Percentiles rank a stretch among this genome's conserved stretches.
phyloP scores from a whole-genome alignment of 163 green algal species.

The Chlamydomonas reinhardtii region DNA sequence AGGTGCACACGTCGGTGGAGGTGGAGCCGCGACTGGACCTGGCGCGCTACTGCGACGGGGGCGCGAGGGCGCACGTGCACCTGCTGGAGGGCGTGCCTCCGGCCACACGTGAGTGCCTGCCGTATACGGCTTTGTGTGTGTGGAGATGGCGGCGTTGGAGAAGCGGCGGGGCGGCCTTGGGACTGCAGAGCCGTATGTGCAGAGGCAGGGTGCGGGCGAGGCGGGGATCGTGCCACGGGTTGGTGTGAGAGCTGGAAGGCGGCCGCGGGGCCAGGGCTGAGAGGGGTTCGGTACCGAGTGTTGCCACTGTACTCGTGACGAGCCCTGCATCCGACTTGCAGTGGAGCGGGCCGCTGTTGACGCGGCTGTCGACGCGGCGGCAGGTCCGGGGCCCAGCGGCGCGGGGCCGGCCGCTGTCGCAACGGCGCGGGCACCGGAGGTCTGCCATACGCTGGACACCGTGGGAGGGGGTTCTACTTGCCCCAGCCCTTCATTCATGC shows the following conservation, averaged over 20 bases:
- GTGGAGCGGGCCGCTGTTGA: background rate
- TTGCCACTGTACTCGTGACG: too few species aligned
- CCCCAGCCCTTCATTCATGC: slow-evolving; percentile 39
- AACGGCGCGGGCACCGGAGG: background rate
- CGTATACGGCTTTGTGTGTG: too few species aligned
- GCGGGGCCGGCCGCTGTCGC: background rate
- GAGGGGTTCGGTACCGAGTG: too few species aligned
- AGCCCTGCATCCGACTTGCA: too few species aligned
- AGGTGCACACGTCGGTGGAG: slow-evolving; percentile 40
- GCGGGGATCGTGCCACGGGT: too few species aligned
- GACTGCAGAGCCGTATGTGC: background rate
- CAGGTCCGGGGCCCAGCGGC: too few species aligned
- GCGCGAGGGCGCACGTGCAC: background rate
- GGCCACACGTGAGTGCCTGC: background rate
- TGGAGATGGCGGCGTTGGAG: too few species aligned
- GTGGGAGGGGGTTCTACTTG: slow-evolving; percentile 18
- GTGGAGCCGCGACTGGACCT: slow-evolving; percentile 15
- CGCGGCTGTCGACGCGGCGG: background rate
- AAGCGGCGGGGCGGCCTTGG: too few species aligned
- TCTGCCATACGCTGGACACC: slow-evolving; percentile 8
- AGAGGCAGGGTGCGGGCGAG: too few species aligned
- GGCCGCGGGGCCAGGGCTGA: too few species aligned
- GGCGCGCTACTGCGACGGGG: slow-evolving; percentile 12
- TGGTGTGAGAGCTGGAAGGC: too few species aligned
- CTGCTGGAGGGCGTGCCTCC: slow-evolving; percentile 1